Evolutionary conservation across 768 basidiomycete genomes (phyloP).

Genomic region (Russula ochroleuca): DNA sequence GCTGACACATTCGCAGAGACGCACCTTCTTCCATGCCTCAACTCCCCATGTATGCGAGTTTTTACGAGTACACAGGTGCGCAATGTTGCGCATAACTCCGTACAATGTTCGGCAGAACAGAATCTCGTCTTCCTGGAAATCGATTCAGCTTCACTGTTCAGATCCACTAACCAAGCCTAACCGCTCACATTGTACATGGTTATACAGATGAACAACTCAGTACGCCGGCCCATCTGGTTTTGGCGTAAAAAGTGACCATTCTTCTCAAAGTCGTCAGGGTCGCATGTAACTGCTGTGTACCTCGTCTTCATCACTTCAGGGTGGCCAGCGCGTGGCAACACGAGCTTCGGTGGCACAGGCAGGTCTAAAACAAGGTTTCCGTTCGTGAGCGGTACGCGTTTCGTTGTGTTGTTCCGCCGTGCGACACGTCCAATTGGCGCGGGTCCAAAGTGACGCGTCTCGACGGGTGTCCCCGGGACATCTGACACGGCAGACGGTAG

Average conservation of each 20-base stretch:
- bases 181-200: conserved; percentile 91
- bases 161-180: neutral
- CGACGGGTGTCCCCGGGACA: conserved; percentile 43
- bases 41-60: conserved; percentile 94
- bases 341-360: conserved; percentile 77
- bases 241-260: conserved; percentile 83
- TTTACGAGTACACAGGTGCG: conserved; percentile 77
- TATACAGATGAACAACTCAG: conserved; percentile 90
- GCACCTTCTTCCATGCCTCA: conserved; percentile 93
- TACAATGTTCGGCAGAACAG: conserved; percentile 90
- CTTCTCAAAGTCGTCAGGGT: conserved; percentile 86
- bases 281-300: conserved; percentile 89
- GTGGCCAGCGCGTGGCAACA: conserved; percentile 66
- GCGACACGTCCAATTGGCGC: conserved; percentile 75
- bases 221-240: conserved; percentile 70
- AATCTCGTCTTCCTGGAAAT: conserved; percentile 72
- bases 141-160: conserved; percentile 12
- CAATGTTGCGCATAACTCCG: conserved; percentile 88
- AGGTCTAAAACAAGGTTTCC: conserved; percentile 87
- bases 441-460: conserved; percentile 83
- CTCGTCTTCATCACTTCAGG: conserved; percentile 69
- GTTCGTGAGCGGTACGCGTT: conserved; percentile 76
- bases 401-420: conserved; percentile 69
- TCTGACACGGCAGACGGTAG: conserved; percentile 37
- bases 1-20: neutral